Conservation (phyloP, 768 basidiomycete genomes). For the Russula dissimulans region DNA sequence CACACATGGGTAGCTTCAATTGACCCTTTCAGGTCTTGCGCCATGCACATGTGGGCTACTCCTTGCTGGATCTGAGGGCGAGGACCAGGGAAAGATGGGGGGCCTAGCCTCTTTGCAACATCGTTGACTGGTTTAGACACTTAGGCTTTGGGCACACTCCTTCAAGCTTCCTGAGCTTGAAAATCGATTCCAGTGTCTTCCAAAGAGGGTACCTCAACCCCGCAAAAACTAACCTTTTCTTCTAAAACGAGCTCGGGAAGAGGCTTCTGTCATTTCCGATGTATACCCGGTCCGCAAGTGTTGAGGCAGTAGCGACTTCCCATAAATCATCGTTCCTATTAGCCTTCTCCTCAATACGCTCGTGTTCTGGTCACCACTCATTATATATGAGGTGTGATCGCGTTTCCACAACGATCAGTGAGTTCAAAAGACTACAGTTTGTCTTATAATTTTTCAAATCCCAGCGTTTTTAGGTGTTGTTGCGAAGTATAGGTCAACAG, state of each 20-base stretch:
- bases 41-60: too few relatives aligned
- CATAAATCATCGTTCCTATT: background rate
- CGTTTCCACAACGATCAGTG: too few relatives aligned
- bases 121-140: background rate
- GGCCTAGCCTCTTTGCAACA: constrained; percentile 1
- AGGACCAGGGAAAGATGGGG: background rate
- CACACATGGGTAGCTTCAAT: too few relatives aligned
- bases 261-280: background rate
- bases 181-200: constrained; percentile 1
- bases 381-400: too few relatives aligned
- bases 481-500: constrained; percentile 1
- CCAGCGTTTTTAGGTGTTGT: background rate
- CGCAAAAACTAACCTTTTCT: background rate
- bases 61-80: background rate
- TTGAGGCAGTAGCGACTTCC: background rate
- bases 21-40: too few relatives aligned
- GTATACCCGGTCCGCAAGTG: constrained; percentile 1
- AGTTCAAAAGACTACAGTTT: too few relatives aligned
- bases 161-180: background rate
- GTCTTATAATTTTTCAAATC: background rate
- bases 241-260: background rate
- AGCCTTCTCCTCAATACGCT: background rate
- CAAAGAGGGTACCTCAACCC: background rate
- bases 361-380: background rate
- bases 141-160: background rate